Base-by-base conservation (phyloP, 257 asterid species). In the Solanum peruvianum region DNA sequence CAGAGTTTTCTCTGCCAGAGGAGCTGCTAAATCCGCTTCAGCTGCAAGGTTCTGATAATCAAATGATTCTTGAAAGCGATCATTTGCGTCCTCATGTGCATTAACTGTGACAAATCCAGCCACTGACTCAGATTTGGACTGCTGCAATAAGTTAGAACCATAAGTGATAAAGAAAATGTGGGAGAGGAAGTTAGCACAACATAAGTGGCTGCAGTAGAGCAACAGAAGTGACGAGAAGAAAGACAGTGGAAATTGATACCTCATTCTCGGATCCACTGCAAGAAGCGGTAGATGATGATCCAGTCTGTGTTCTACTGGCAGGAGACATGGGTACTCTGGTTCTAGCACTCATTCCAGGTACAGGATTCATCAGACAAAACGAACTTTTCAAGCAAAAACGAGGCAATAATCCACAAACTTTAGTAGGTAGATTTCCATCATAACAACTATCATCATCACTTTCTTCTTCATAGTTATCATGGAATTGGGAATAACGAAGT, bases 401-500 rank as follows among this genome's bases (percentile, higher is more conserved):
- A 44, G 99, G 99, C 15, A 97, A 86, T 70, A 95, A 91, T 27
- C 99, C 97, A 88, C 99, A 95, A 49, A 89, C 92, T 64, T 89
- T 90, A 62, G 87, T 84, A 25, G 90, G 89, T 58, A 91, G 21
- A 77, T 88, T 89, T 66, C 84, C 92, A 75, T 47, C 84, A 47
- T 88, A 91, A 90, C 84, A 90, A 86, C 83, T 82, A 13, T 93
- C 97, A 87, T 91, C 94, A 56, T 93, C 96, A 31, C 96, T 90
- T 86, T 92, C 95, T 87, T 93, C 96, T 42, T 89, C 94, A 23
- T 87, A 91, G 27, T 64, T 76, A 18, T 90, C 93, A 12, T 90
- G 90, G 56, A 84, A 86, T 72, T 91, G 90, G 23, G 91, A 85
- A 88, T 91, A 93, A 62, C 89, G 93, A 64, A 88, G 90, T 18